Percentiles rank a stretch among this genome's conserved stretches.
Evolutionary conservation across 2,329 filamentous ascomycete species (phyloP).

Genomic region (Xylariales sp.): DNA sequence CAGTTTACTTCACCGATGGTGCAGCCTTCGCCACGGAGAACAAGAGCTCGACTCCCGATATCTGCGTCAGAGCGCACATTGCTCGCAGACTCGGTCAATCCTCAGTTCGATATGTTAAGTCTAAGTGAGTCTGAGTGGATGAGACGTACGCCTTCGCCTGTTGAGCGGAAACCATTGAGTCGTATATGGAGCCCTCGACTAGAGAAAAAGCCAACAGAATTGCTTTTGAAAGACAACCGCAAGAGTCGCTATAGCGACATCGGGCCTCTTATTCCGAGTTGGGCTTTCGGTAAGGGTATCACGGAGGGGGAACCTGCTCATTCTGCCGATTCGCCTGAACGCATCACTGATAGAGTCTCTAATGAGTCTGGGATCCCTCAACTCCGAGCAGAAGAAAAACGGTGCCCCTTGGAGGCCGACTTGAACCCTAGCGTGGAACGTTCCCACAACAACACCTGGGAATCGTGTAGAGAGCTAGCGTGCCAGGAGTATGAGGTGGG

Average conservation of each 20-base stretch:
- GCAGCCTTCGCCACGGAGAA: slow-evolving; percentile 14
- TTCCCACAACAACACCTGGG: slow-evolving; percentile 7
- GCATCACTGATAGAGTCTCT: no score
- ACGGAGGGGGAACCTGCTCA: neutral
- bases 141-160: slow-evolving; percentile 24
- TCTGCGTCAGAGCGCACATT: slow-evolving; percentile 11
- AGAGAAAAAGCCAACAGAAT: slow-evolving; percentile 10
- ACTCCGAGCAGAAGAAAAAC: no score
- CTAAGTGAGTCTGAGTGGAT: slow-evolving; percentile 28
- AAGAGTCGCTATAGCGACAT: slow-evolving; percentile 7
- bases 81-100: slow-evolving; percentile 1
- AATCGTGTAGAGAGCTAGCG: slow-evolving; percentile 2
- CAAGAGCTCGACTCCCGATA: slow-evolving; percentile 9
- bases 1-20: slow-evolving; percentile 20
- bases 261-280: slow-evolving; percentile 1
- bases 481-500: neutral
- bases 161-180: slow-evolving; percentile 10
- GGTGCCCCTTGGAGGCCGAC: neutral
- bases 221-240: neutral
- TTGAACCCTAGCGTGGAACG: neutral
- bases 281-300: neutral
- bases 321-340: neutral
- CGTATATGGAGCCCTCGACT: slow-evolving; percentile 19
- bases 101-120: slow-evolving; percentile 13
- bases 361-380: no score